These are phyloP conservation scores for Nicotiana benthamiana DNA, from an alignment of 257 asterid species.

Conservation along the genomic window DNA sequence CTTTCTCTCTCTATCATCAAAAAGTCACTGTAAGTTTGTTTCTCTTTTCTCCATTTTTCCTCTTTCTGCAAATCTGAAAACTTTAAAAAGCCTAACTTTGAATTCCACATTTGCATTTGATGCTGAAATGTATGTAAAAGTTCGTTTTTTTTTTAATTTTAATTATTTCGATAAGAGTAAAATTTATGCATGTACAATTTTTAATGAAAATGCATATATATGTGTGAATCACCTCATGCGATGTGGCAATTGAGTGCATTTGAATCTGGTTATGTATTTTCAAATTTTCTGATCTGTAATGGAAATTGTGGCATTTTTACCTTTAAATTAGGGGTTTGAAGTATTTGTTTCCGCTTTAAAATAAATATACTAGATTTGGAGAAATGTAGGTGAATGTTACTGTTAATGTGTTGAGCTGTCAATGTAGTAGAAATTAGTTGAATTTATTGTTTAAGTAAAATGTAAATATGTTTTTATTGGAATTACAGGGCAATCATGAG, in stretches of 20 bases:
- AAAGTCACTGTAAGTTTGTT: not conserved
- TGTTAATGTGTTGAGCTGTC: not conserved
- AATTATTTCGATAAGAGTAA: too few relatives aligned
- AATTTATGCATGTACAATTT: too few relatives aligned
- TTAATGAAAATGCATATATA: too few relatives aligned
- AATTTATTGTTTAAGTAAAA: not conserved
- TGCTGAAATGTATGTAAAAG: not conserved
- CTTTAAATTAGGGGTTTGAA: not conserved
- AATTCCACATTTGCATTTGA: not conserved
- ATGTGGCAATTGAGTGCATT: not conserved
- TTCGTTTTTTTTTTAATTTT: not conserved
- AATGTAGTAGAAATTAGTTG: not conserved
- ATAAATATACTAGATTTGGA: not conserved
- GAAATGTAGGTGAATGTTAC: not conserved
- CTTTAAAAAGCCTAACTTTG: not conserved
- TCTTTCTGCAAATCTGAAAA: not conserved
- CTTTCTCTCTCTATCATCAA: not conserved
- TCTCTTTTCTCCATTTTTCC: not conserved
- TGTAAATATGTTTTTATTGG: not conserved
- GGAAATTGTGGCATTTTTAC: not conserved
- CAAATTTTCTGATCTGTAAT: not conserved
- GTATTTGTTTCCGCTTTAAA: not conserved
- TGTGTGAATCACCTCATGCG: not conserved
- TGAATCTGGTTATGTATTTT: not conserved
- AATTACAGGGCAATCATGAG: conserved; percentile 53